These are phyloP conservation scores for Erucastrum elatum DNA, from an alignment of 345 rosid genomes.

Conservation along the genomic window DNA sequence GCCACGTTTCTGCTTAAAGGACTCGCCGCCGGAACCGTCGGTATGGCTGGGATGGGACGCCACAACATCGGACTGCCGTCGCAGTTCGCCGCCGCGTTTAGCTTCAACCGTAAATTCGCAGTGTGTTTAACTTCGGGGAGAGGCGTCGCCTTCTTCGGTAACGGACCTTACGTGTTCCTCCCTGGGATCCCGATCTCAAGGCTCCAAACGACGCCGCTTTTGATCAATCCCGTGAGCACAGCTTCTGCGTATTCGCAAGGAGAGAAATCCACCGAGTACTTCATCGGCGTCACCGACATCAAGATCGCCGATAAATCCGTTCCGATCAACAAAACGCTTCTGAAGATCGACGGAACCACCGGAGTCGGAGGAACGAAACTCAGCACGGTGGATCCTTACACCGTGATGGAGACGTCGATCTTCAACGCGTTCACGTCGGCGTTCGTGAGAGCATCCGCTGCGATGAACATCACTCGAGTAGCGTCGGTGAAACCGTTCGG, in stretches of 20 bases:
- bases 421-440: slow-evolving; percentile 46
- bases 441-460: slow-evolving; percentile 41
- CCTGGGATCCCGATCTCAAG: slow-evolving; percentile 51
- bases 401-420: slow-evolving; percentile 56
- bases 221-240: slow-evolving; percentile 51
- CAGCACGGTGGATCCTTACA: slow-evolving; percentile 74
- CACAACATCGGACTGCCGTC: slow-evolving; percentile 52
- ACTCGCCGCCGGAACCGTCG: slow-evolving; percentile 49
- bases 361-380: slow-evolving; percentile 76
- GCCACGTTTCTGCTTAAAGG: slow-evolving; percentile 49
- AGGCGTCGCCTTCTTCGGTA: slow-evolving; percentile 62
- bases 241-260: slow-evolving; percentile 22
- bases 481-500: slow-evolving; percentile 54
- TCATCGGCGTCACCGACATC: slow-evolving; percentile 57
- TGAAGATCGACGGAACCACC: slow-evolving; percentile 38
- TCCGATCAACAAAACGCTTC: slow-evolving; percentile 44
- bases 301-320: slow-evolving; percentile 40
- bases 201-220: slow-evolving; percentile 54
- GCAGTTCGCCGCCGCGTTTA: slow-evolving; percentile 56
- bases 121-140: slow-evolving; percentile 51
- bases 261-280: slow-evolving; percentile 66
- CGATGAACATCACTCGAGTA: slow-evolving; percentile 52
- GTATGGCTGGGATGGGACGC: slow-evolving; percentile 70
- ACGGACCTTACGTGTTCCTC: slow-evolving; percentile 56
- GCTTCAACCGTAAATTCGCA: slow-evolving; percentile 61